These are phyloP conservation scores for Globisporangium viniferum DNA, from an alignment of 352 stramenopile species.

Conservation along the genomic window DNA sequence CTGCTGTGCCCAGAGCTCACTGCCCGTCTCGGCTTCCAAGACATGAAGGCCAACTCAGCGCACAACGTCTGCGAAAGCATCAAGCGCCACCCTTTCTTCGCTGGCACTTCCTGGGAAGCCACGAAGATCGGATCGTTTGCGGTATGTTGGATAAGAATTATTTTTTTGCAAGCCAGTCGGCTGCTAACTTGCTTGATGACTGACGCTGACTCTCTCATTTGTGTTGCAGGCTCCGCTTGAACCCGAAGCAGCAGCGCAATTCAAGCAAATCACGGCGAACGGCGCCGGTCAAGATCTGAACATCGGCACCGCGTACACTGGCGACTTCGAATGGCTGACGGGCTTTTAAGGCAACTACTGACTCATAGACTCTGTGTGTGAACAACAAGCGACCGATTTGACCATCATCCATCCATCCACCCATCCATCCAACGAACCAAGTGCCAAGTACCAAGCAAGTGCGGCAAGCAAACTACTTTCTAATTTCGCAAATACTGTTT, in stretches of 20 bases:
- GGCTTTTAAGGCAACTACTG: constrained; percentile 47
- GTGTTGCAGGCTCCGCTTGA: constrained; percentile 63
- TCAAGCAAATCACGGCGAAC: constrained; percentile 66
- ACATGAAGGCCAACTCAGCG: constrained; percentile 37
- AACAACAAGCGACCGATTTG: not conserved
- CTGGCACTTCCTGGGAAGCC: constrained; percentile 77
- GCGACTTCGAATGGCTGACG: constrained; percentile 71
- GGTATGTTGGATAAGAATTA: constrained; percentile 26
- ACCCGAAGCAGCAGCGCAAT: constrained; percentile 58
- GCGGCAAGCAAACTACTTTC: not conserved
- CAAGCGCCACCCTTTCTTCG: constrained; percentile 82
- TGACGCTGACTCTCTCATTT: not conserved
- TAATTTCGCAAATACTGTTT: constrained; percentile 14
- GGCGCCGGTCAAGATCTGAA: constrained; percentile 51
- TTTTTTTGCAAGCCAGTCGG: not conserved
- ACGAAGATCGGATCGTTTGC: constrained; percentile 79
- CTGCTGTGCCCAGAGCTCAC: constrained; percentile 59
- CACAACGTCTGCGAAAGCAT: constrained; percentile 63
- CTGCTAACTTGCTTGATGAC: constrained; percentile 3
- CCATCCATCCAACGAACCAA: not conserved
- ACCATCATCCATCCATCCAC: not conserved
- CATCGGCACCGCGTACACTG: constrained; percentile 68
- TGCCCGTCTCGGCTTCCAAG: constrained; percentile 52
- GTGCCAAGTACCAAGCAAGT: not conserved
- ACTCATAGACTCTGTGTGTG: constrained; percentile 4